Percentiles rank a stretch among this genome's conserved stretches.
phyloP scores from a whole-genome alignment of 1,284 basidiomycete species.

The Puccinia brachypodii region DNA sequence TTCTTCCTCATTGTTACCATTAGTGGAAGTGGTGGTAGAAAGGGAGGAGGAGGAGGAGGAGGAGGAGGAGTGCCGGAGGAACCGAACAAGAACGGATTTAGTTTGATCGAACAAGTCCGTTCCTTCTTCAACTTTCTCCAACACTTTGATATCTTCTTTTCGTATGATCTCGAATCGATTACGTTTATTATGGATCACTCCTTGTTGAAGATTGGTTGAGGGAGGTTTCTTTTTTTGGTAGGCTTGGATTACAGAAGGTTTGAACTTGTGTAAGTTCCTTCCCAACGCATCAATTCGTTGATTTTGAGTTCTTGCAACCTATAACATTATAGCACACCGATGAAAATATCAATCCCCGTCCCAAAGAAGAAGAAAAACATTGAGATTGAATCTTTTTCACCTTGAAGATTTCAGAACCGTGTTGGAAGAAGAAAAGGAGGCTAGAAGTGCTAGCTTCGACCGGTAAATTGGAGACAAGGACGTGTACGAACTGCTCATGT shows the following conservation, averaged over 20 bases:
- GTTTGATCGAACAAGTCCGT: too few relatives aligned
- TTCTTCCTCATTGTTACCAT: too few relatives aligned
- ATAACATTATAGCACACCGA: neutral
- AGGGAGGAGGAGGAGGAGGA: neutral
- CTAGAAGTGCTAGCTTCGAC: neutral
- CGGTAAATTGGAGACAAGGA: neutral
- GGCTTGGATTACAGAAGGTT: neutral
- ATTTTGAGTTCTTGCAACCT: neutral
- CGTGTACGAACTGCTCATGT: neutral
- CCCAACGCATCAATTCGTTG: constrained; percentile 10
- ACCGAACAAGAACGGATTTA: too few relatives aligned
- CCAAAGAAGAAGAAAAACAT: neutral
- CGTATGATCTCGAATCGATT: neutral
- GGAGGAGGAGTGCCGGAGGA: too few relatives aligned
- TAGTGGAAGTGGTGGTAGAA: too few relatives aligned
- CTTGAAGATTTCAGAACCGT: neutral
- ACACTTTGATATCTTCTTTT: neutral
- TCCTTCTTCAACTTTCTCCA: too few relatives aligned
- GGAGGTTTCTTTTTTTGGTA: neutral
- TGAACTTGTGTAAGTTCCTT: neutral
- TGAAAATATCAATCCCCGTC: neutral
- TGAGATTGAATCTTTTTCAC: neutral
- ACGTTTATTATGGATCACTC: neutral
- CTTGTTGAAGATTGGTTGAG: too few relatives aligned
- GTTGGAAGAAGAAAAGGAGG: constrained; percentile 9